A percentile compares a stretch with the other conserved stretches of the same genome.
Conservation (phyloP, 441 rosid genomes). For the Sinapis alba region DNA sequence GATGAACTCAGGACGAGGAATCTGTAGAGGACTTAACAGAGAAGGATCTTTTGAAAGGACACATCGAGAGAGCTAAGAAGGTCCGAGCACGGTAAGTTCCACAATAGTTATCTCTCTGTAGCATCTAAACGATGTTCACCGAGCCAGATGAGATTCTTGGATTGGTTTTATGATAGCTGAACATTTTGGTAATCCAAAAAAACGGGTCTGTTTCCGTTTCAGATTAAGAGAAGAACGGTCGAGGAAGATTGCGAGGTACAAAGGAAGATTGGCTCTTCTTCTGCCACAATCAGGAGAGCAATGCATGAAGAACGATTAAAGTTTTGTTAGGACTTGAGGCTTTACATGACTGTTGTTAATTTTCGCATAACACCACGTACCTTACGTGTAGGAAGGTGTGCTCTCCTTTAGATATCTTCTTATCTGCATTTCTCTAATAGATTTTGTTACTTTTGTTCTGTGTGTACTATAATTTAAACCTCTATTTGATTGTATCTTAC, state of each 20-base stretch:
- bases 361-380: slow-evolving; percentile 10
- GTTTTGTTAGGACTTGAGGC: slow-evolving; percentile 27
- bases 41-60: slow-evolving; percentile 67
- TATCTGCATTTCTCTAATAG: not conserved
- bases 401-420: not conserved
- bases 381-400: slow-evolving; percentile 5
- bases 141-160: not conserved
- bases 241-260: slow-evolving; percentile 77
- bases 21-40: slow-evolving; percentile 55
- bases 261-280: slow-evolving; percentile 73
- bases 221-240: slow-evolving; percentile 67
- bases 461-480: too few relatives aligned
- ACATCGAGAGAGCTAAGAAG: slow-evolving; percentile 66
- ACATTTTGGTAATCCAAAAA: not conserved
- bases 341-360: slow-evolving; percentile 17
- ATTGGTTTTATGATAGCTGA: not conserved
- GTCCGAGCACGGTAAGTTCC: slow-evolving; percentile 68
- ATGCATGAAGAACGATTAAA: slow-evolving; percentile 46
- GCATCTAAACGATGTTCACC: not conserved
- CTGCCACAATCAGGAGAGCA: slow-evolving; percentile 74
- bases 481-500: not conserved
- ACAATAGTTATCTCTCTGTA: slow-evolving; percentile 1
- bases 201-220: not conserved
- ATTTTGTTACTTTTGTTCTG: not conserved
- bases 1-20: slow-evolving; percentile 54